These are phyloP conservation scores for Massariosphaeria phaeospora DNA, from an alignment of 495 filamentous ascomycete genomes.

Conservation along the genomic window DNA sequence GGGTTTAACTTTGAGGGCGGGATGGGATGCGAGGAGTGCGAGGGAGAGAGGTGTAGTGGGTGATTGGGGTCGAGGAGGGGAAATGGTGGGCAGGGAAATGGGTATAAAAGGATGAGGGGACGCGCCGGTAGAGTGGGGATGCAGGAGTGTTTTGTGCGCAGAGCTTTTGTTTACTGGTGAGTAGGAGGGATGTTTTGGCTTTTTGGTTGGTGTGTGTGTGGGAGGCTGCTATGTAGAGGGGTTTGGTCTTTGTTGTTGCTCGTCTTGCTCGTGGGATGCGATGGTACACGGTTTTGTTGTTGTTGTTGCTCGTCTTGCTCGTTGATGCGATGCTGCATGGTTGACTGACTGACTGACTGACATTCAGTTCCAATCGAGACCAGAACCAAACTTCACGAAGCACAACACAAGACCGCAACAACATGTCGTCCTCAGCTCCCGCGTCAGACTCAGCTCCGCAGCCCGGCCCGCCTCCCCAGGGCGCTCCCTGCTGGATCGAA, in stretches of 20 bases:
- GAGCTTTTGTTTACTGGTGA: too few relatives aligned
- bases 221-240: too few relatives aligned
- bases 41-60: conserved; percentile 2
- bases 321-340: background rate
- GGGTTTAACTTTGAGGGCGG: background rate
- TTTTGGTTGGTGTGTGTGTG: too few relatives aligned
- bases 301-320: background rate
- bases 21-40: background rate
- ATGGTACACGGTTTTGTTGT: background rate
- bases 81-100: background rate
- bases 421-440: conserved; percentile 5
- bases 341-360: background rate
- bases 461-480: conserved; percentile 4
- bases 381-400: background rate
- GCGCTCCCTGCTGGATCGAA: conserved; percentile 28
- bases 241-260: too few relatives aligned
- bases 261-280: too few relatives aligned
- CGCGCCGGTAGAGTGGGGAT: too few relatives aligned
- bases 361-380: background rate
- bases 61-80: conserved; percentile 4
- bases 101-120: too few relatives aligned
- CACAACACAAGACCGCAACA: background rate
- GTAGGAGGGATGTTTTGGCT: too few relatives aligned
- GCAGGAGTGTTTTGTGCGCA: too few relatives aligned
- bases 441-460: background rate